Base-by-base conservation (phyloP, 169 alveolate species). In the Besnoitia besnoiti region DNA sequence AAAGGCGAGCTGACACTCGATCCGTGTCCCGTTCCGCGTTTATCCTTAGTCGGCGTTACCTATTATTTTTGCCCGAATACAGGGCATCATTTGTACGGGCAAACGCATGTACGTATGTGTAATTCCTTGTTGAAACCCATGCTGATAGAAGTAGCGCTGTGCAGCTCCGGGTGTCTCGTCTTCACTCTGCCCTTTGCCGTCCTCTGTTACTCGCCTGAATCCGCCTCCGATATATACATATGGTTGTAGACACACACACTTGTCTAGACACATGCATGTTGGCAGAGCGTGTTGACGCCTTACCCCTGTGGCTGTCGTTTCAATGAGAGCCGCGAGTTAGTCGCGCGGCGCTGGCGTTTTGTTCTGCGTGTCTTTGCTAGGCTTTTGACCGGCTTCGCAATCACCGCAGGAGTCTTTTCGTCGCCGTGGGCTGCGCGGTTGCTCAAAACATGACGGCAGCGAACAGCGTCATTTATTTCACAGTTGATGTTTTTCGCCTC, bases 401-500 rank as follows among this genome's bases (percentile, higher is more conserved):
- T 21, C 46, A 89, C 87, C 50, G 46, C 59, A 30, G 51, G 84
- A 85, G 55, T 82, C 47, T 90, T 30, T 30, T 77, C 50, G 49
- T 80, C 30, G 94, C 94, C 12, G 76, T 90, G n/a, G 94, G 94
- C 47, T 90, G 94, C 88, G 94, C 94, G 30, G 85, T 90, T 10
- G 79, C 90, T n/a, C 94, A 90, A 30, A 90, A 90, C 79, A n/a
- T 90, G 37, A 90, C 94, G 10, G 94, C 91, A 10, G 94, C 94
- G 51, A 90, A 90, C 55, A 49, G 89, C 35, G 90, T 90, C 7
- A 37, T 90, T 10, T 90, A 90, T 30, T 90, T 73, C 75, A 49
- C 90, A 10, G 47, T 59, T 10, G 94, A 90, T 40, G 59, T 90
- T 5, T 90, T 90, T 76, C 75, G 44, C 24, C 59, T 90, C 55